These are phyloP conservation scores for Talaromyces sp. DNA, from an alignment of 2,329 filamentous ascomycete species.

Conservation along the genomic window DNA sequence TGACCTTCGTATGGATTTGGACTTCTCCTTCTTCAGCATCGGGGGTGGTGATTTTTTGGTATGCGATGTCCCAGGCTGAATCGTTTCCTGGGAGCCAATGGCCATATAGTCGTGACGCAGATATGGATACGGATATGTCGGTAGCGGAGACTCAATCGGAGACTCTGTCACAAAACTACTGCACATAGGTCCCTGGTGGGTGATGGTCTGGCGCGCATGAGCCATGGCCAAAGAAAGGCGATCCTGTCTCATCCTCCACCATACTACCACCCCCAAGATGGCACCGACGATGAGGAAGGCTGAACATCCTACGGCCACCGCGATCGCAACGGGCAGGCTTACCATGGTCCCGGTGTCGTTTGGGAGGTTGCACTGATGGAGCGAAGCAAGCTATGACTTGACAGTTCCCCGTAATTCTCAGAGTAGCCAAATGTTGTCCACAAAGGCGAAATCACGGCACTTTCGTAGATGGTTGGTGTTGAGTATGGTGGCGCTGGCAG, in stretches of 20 bases:
- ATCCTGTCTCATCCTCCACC: constrained; percentile 30
- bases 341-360: constrained; percentile 22
- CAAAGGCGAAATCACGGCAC: not conserved
- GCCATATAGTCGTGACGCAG: constrained; percentile 32
- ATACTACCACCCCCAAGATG: constrained; percentile 28
- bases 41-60: not conserved
- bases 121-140: constrained; percentile 28
- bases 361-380: not conserved
- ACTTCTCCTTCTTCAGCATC: constrained; percentile 20
- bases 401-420: not conserved
- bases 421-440: not conserved
- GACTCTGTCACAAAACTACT: constrained; percentile 13
- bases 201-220: constrained; percentile 18
- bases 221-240: constrained; percentile 23
- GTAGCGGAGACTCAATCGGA: constrained; percentile 24
- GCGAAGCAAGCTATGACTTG: not conserved
- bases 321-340: constrained; percentile 26
- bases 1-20: constrained; percentile 25
- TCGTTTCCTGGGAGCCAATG: constrained; percentile 26
- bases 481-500: constrained; percentile 2
- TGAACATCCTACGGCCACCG: constrained; percentile 29
- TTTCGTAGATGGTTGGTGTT: not conserved
- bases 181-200: constrained; percentile 24
- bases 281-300: constrained; percentile 27
- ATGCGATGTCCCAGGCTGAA: constrained; percentile 15